Conservation (phyloP, 257 asterid genomes). For the Lycium barbarum region DNA sequence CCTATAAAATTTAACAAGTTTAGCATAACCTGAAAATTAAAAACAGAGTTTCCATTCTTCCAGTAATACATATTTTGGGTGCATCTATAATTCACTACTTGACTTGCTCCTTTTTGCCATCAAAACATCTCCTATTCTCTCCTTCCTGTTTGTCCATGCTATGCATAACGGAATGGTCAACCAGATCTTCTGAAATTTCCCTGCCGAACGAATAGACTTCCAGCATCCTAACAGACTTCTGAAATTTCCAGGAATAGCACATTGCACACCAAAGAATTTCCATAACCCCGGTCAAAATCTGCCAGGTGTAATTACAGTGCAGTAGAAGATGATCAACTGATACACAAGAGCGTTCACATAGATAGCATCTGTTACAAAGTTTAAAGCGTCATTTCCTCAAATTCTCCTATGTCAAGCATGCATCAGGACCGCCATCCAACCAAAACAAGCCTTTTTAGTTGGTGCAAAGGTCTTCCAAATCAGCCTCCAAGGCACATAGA, state of each 20-base stretch:
- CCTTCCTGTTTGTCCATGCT: not conserved
- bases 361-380: slow-evolving; percentile 8
- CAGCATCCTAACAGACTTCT: not conserved
- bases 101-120: not conserved
- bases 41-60: not conserved
- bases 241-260: not conserved
- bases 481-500: not conserved
- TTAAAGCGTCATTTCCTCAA: not conserved
- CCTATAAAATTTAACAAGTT: not conserved
- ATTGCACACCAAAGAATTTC: not conserved
- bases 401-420: not conserved
- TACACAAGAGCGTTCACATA: not conserved
- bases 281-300: not conserved
- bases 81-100: not conserved
- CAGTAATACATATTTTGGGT: not conserved
- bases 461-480: not conserved
- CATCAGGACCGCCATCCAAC: not conserved
- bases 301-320: not conserved
- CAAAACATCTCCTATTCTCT: slow-evolving; percentile 1
- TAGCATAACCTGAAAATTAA: not conserved
- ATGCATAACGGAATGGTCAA: not conserved
- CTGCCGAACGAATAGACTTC: not conserved
- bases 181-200: slow-evolving; percentile 14
- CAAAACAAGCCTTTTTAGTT: not conserved
- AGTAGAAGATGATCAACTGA: not conserved